Evolutionary conservation across 2,329 filamentous ascomycete genomes (phyloP).

Genomic region (Penicillium sclerotigenum): DNA sequence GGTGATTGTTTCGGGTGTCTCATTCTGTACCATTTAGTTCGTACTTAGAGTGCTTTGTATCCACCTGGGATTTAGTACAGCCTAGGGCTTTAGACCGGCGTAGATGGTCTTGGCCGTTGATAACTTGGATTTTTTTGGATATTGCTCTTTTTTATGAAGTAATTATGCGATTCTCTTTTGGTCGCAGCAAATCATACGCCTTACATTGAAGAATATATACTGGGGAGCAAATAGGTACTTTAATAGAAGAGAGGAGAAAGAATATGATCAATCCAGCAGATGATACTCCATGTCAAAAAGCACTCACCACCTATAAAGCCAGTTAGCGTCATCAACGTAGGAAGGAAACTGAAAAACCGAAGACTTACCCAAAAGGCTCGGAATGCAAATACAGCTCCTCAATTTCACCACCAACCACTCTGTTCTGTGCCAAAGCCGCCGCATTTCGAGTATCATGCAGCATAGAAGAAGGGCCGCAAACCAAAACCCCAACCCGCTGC

Average conservation of each 20-base stretch:
- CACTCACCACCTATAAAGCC: conserved; percentile 9
- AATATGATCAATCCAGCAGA: not conserved
- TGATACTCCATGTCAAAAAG: not conserved
- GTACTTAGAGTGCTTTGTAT: not conserved
- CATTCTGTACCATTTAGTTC: not conserved
- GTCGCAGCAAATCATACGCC: not conserved
- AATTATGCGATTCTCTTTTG: not conserved
- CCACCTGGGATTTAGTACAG: not conserved
- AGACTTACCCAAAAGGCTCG: conserved; percentile 48
- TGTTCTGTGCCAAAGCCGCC: conserved; percentile 42
- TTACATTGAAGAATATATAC: not conserved
- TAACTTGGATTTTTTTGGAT: not conserved
- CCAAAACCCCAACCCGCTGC: conserved; percentile 33
- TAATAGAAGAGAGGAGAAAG: not conserved
- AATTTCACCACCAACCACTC: conserved; percentile 32
- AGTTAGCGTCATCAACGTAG: not conserved
- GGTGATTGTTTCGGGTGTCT: not conserved
- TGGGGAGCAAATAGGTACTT: not conserved
- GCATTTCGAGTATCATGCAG: conserved; percentile 48
- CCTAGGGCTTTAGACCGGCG: not conserved
- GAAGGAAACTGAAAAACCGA: not conserved
- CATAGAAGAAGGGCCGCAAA: conserved; percentile 49
- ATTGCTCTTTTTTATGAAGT: not conserved
- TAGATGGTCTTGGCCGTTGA: not conserved
- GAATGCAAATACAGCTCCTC: conserved; percentile 46